These are phyloP conservation scores for Articulospora tetracladia DNA, from an alignment of 495 filamentous ascomycete species.

Conservation along the genomic window DNA sequence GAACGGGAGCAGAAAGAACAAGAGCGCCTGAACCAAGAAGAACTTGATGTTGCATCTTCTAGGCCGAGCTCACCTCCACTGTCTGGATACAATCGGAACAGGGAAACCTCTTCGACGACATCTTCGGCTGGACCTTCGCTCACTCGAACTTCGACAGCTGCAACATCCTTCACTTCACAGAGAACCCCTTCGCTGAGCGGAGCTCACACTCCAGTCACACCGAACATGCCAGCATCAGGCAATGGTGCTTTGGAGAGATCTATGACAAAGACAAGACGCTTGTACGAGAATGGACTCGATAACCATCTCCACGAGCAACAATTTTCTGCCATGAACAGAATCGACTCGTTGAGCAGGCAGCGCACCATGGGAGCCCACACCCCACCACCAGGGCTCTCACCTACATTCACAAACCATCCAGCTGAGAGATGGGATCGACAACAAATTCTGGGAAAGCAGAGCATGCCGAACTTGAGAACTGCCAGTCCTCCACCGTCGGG, in stretches of 20 bases:
- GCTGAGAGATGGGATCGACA: conserved; percentile 53
- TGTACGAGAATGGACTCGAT: conserved; percentile 83
- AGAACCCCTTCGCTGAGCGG: conserved; percentile 47
- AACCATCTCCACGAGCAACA: conserved; percentile 82
- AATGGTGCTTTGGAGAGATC: conserved; percentile 38
- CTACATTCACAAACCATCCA: conserved; percentile 50
- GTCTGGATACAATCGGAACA: conserved; percentile 63
- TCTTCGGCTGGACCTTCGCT: conserved; percentile 63
- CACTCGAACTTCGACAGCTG: conserved; percentile 78
- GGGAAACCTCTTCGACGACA: conserved; percentile 85
- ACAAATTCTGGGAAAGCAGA: conserved; percentile 18
- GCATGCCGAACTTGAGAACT: conserved; percentile 35
- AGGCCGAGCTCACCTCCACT: conserved; percentile 57
- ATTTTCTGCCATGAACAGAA: conserved; percentile 65
- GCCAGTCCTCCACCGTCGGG: conserved; percentile 47
- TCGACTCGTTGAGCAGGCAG: conserved; percentile 68
- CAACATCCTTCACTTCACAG: conserved; percentile 86
- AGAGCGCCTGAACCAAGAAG: conserved; percentile 33
- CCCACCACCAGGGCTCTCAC: conserved; percentile 38
- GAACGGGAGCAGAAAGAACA: conserved; percentile 49
- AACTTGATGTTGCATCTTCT: conserved; percentile 34
- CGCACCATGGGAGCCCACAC: conserved; percentile 48
- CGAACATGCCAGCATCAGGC: conserved; percentile 25
- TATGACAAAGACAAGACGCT: conserved; percentile 62
- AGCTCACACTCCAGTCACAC: conserved; percentile 35